Conservation (phyloP, 2,329 filamentous ascomycete genomes). For the Didymella sp. region DNA sequence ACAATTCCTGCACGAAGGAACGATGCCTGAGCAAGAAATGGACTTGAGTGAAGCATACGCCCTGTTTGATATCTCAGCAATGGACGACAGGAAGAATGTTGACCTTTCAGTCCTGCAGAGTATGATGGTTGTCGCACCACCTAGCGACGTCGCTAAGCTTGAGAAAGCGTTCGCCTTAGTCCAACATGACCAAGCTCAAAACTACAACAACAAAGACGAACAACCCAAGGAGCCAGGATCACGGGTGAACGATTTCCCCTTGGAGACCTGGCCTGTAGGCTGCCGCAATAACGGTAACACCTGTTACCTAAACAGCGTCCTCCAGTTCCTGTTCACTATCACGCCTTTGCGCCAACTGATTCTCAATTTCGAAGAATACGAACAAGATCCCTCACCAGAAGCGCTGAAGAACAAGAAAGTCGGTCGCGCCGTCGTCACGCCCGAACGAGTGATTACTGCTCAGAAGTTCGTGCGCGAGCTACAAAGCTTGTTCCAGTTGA, state of each 20-base stretch:
- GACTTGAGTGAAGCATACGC: conserved; percentile 53
- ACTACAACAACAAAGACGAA: conserved; percentile 26
- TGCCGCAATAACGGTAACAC: conserved; percentile 96
- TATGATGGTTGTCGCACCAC: conserved; percentile 48
- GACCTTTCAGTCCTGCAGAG: conserved; percentile 52
- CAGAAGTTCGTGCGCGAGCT: conserved; percentile 82
- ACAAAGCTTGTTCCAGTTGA: conserved; percentile 70
- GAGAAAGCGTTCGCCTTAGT: conserved; percentile 58
- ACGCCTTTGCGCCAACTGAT: conserved; percentile 81
- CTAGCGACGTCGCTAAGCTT: conserved; percentile 55
- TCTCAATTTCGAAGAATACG: conserved; percentile 73
- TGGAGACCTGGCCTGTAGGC: conserved; percentile 75
- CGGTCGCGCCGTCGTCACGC: conserved; percentile 72
- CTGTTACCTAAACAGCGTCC: conserved; percentile 94
- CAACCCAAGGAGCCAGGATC: conserved; percentile 22
- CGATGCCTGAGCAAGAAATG: conserved; percentile 60
- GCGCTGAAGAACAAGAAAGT: conserved; percentile 72
- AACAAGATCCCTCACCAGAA: conserved; percentile 70
- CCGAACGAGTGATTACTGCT: conserved; percentile 64
- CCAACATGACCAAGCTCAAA: conserved; percentile 39
- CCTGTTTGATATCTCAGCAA: conserved; percentile 56
- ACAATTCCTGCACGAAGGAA: conserved; percentile 61
- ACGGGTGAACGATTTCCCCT: conserved; percentile 38
- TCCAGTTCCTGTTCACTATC: conserved; percentile 94
- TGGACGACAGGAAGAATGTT: conserved; percentile 59